Conservation (phyloP, 352 stramenopile genomes). For the Paralagenidium karlingii region DNA sequence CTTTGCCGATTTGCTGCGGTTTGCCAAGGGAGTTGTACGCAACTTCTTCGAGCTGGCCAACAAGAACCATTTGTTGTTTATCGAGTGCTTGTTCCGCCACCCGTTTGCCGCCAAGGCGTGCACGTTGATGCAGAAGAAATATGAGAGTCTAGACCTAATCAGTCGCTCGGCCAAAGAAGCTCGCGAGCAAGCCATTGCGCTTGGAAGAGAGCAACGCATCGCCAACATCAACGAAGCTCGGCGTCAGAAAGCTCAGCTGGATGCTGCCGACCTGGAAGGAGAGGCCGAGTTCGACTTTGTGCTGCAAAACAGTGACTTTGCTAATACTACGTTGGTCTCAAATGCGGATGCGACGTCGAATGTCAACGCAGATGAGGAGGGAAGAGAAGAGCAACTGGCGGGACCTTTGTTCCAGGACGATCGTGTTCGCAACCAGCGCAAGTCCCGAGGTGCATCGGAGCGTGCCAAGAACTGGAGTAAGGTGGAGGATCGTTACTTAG, state of each 20-base stretch:
- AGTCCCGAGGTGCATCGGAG: conserved; percentile 17
- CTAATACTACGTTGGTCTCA: too few relatives aligned
- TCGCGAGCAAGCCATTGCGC: conserved; percentile 41
- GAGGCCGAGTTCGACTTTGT: conserved; percentile 73
- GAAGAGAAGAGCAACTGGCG: too few relatives aligned
- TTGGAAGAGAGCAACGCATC: conserved; percentile 43
- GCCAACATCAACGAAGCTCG: conserved; percentile 47
- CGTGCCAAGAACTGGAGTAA: conserved; percentile 73
- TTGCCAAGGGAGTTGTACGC: conserved; percentile 59
- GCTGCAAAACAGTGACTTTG: conserved; percentile 45
- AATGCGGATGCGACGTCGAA: too few relatives aligned
- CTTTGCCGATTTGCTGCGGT: conserved; percentile 61
- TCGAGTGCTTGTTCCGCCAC: conserved; percentile 60
- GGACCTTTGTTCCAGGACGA: too few relatives aligned
- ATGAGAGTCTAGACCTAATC: conserved; percentile 53
- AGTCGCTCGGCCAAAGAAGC: too few relatives aligned
- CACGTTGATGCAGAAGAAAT: conserved; percentile 59
- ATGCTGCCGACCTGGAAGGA: conserved; percentile 66
- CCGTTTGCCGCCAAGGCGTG: conserved; percentile 54
- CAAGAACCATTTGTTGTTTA: conserved; percentile 72
- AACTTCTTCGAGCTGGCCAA: conserved; percentile 70
- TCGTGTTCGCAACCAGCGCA: conserved; percentile 13
- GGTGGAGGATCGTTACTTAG: conserved; percentile 67
- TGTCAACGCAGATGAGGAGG: too few relatives aligned
- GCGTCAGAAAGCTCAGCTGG: conserved; percentile 50